phyloP scores from a whole-genome alignment of 805 yeast species.

The Candida multigemmis region DNA sequence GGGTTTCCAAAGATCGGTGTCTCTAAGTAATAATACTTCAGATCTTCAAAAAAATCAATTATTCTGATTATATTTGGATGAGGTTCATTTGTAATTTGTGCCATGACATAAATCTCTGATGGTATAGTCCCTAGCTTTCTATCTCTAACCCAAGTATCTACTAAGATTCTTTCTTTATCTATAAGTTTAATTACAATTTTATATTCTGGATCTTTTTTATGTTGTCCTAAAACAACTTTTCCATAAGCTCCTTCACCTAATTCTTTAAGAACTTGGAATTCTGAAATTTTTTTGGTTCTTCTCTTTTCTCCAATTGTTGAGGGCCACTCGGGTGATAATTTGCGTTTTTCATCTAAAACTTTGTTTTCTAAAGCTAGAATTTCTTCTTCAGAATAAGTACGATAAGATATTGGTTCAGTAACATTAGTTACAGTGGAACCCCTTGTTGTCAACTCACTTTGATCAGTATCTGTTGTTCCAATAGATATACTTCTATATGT shows the following conservation, averaged over 20 bases:
- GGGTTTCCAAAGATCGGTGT: conserved; percentile 85
- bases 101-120: conserved; percentile 91
- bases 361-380: conserved; percentile 38
- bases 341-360: conserved; percentile 25
- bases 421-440: conserved; percentile 4
- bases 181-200: conserved; percentile 80
- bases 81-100: conserved; percentile 64
- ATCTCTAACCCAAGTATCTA: conserved; percentile 97
- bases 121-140: conserved; percentile 88
- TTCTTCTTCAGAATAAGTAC: conserved; percentile 28
- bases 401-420: conserved; percentile 8
- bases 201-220: conserved; percentile 51
- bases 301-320: conserved; percentile 51
- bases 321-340: conserved; percentile 39
- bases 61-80: conserved; percentile 84
- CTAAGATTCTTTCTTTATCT: conserved; percentile 84
- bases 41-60: conserved; percentile 90
- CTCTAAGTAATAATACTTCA: conserved; percentile 79
- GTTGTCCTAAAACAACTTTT: conserved; percentile 74
- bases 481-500: conserved; percentile 1
- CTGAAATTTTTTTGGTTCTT: conserved; percentile 62
- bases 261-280: conserved; percentile 61
- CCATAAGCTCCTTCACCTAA: conserved; percentile 98
- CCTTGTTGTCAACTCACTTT: conserved; percentile 1
- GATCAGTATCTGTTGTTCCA: conserved; percentile 5